Conservation (phyloP, 805 yeast genomes). For the Ogataea haglerorum region DNA sequence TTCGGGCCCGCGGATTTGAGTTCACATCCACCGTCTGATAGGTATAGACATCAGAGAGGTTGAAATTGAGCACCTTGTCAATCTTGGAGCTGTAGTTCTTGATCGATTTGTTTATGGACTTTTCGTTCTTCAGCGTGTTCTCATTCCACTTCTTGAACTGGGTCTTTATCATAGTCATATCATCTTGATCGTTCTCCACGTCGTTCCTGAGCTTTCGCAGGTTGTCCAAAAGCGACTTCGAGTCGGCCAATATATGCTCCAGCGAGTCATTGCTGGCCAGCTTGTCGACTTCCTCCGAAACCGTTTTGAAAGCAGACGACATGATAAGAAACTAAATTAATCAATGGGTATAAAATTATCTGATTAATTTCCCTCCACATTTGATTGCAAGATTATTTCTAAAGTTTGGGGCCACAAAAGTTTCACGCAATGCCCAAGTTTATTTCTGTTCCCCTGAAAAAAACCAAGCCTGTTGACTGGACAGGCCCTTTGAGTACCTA, state of each 20-base stretch:
- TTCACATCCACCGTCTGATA: slow-evolving; percentile 22
- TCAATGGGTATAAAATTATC: not conserved
- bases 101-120: slow-evolving; percentile 25
- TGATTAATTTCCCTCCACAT: slow-evolving; percentile 1
- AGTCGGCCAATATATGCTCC: slow-evolving; percentile 28
- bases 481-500: slow-evolving; percentile 53
- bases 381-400: not conserved
- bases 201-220: slow-evolving; percentile 24
- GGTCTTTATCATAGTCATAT: slow-evolving; percentile 13
- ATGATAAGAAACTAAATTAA: slow-evolving; percentile 1
- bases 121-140: slow-evolving; percentile 32
- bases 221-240: slow-evolving; percentile 26
- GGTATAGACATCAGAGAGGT: slow-evolving; percentile 25
- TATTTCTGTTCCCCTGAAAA: slow-evolving; percentile 35
- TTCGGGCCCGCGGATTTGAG: slow-evolving; percentile 6
- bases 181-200: slow-evolving; percentile 17
- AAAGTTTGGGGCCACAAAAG: not conserved
- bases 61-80: slow-evolving; percentile 26
- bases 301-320: slow-evolving; percentile 21
- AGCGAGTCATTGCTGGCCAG: slow-evolving; percentile 30
- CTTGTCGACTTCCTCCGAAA: slow-evolving; percentile 31
- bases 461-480: slow-evolving; percentile 67
- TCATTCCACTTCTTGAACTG: slow-evolving; percentile 23
- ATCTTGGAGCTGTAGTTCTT: slow-evolving; percentile 26
- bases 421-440: slow-evolving; percentile 21